phyloP scores from a whole-genome alignment of 306 rosid species.

The Gillenia trifoliata region DNA sequence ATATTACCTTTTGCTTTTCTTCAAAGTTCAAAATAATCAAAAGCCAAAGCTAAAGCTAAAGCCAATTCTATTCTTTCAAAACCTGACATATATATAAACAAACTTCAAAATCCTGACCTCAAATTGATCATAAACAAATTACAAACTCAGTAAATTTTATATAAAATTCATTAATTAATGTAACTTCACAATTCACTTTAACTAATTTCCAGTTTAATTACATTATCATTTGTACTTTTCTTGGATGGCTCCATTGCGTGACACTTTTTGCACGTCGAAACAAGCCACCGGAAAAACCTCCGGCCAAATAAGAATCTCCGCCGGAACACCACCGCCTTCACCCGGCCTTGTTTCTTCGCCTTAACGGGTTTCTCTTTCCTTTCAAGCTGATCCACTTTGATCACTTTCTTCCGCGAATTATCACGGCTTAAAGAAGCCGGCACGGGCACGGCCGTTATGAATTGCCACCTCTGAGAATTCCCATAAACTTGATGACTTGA shows the following conservation, averaged over 20 bases:
- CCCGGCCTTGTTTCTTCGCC: slow-evolving; percentile 6
- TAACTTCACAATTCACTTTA: slow-evolving; percentile 16
- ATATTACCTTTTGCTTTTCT: slow-evolving; percentile 4
- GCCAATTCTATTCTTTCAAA: neutral
- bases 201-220: neutral
- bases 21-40: slow-evolving; percentile 6
- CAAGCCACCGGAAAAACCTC: slow-evolving; percentile 66
- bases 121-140: too few species aligned
- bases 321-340: slow-evolving; percentile 7
- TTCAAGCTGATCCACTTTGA: neutral
- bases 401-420: slow-evolving; percentile 35
- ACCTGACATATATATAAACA: neutral
- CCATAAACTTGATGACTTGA: slow-evolving; percentile 37
- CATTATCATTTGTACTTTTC: slow-evolving; percentile 9
- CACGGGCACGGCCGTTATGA: slow-evolving; percentile 53
- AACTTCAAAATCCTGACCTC: too few species aligned
- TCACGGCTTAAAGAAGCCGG: slow-evolving; percentile 42
- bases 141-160: neutral
- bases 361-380: slow-evolving; percentile 15
- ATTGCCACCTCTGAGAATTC: slow-evolving; percentile 71
- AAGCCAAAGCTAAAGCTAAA: slow-evolving; percentile 1
- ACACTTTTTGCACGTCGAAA: slow-evolving; percentile 56
- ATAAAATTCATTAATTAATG: neutral
- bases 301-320: slow-evolving; percentile 18
- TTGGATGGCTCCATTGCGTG: slow-evolving; percentile 71